Evolutionary conservation across 2,329 filamentous ascomycete species (phyloP), one percentile per base, ranked within the genome.

Genomic region (Pseudogymnoascus sp.): DNA sequence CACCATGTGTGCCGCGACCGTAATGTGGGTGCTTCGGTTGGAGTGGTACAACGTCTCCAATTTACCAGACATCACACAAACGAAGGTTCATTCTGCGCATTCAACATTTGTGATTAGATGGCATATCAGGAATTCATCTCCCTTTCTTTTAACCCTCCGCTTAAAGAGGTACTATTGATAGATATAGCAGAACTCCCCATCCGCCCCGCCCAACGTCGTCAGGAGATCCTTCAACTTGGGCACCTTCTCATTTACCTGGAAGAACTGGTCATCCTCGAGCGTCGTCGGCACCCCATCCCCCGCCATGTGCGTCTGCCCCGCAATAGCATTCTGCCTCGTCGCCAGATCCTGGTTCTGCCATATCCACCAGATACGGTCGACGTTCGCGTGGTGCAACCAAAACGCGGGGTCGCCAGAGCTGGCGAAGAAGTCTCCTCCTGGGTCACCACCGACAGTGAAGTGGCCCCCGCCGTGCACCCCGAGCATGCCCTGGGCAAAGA

Each of bases 301-400:
- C 10, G 28, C 11, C 50, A 56, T 33, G 14, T 56, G 26, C 11
- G 50, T 56, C 50, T 56, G 50, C n/a, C 75, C 74, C 72, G 72
- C 66, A 41, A 72, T 68, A 28, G 65, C 67, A 33, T 68, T 65
- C 37, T 64, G 59, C 8, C 70, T 63, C 65, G 43, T 75, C 70
- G 43, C 71, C 70, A 71, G 75, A 67, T 80, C 75, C 22, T 78
- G 74, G 62, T 78, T 79, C 70, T 81, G 78, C 78, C 79, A 81
- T 66, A 81, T 77, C 69, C 77, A 80, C 70, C 78, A 80, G 56
- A 78, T 72, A 11, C 79, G 73, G 65, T 82, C 79, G 61, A 82
- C 75, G 66, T 78, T 74, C 0, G 71, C 77, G 62, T 81, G 79
- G 65, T 81, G 78, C 7, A 79, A 68, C 64, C 74, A 80, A 70